These are phyloP conservation scores for Paxillus ammoniavirescens DNA, from an alignment of 768 basidiomycete species.

Conservation along the genomic window DNA sequence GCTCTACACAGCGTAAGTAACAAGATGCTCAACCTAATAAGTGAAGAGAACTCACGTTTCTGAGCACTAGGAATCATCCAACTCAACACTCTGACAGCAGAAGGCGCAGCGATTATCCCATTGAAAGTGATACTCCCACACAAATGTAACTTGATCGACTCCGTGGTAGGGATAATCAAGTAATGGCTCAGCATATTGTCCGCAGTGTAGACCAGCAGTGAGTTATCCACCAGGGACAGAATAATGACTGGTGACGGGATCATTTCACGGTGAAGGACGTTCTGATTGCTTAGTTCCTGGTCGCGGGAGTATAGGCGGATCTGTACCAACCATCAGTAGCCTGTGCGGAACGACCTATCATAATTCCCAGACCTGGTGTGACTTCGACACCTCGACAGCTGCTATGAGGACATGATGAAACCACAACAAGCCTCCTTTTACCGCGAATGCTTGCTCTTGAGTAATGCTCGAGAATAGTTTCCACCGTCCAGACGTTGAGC, in stretches of 20 bases:
- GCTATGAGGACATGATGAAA: constrained; percentile 94
- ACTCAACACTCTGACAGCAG: constrained; percentile 83
- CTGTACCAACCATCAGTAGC: constrained; percentile 39
- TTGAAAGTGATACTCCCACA: constrained; percentile 95
- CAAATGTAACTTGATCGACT: constrained; percentile 80
- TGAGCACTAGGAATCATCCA: constrained; percentile 96
- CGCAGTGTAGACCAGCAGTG: constrained; percentile 87
- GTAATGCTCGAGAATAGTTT: constrained; percentile 78
- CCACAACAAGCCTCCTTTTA: constrained; percentile 93
- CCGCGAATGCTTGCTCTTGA: constrained; percentile 85
- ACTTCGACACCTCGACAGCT: constrained; percentile 79
- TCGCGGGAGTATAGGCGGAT: constrained; percentile 94
- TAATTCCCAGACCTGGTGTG: constrained; percentile 59
- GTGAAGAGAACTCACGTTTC: constrained; percentile 63
- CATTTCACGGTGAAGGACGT: constrained; percentile 78
- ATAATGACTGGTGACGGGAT: constrained; percentile 79
- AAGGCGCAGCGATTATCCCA: constrained; percentile 84
- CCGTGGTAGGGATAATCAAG: constrained; percentile 79
- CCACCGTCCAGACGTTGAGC: constrained; percentile 92
- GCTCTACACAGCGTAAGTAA: constrained; percentile 48
- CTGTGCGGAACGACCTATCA: not conserved
- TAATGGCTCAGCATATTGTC: constrained; percentile 95
- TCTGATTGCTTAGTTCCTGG: constrained; percentile 77
- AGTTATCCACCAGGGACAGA: constrained; percentile 91
- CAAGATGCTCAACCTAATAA: not conserved